Base-by-base conservation (phyloP, 2,329 filamentous ascomycete genomes). In the Neonectria magnoliae region DNA sequence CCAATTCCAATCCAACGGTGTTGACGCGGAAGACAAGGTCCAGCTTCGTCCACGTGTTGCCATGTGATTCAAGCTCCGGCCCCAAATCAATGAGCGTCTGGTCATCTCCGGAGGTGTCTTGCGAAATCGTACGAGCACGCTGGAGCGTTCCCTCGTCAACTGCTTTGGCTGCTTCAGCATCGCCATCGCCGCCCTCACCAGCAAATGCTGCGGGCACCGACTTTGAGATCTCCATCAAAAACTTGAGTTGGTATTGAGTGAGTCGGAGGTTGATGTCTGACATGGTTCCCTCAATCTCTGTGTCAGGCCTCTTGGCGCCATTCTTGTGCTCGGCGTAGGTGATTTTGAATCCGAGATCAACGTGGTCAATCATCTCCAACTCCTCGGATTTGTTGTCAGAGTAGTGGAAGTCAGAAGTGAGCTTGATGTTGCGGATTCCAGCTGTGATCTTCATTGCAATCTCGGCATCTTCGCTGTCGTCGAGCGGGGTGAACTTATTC, bases 331-430 rank as follows among this genome's bases (percentile, higher is more conserved):
- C 95, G 1, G 94, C 88, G 78, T 98, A 95, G 2, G 92, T 97
- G 68, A 99, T 90, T 65, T 92, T 93, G 81, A 99, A 98, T 52
- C 92, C 93, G 25, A 99, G 83, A 76, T 99, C 96, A 13, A 99
- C 94, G 72, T 98, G 94, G 74, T 99, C 94, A 71, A 99, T 97
- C 83, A 99, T 91, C 76, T 99, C 93, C 8, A 99, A 84, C 76
- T 97, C 94, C 78, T 99, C 96, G 0, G 88, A 88, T 61, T 87
- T 81, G 36, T 89, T 87, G 2, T 90, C 85, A 0, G 88, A 79
- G 72, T 97, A 98, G 76, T 97, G 88, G 74, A 98, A 93, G 59
- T 93, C 90, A 0, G 95, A 98, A 0, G 93, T 98, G 29, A 99
- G 83, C 36, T 93, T 90, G 65, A 98, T 93, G 66, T 99, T 97